These are phyloP conservation scores for Aspergillus tamarii DNA, from an alignment of 2,329 filamentous ascomycete species.

Conservation along the genomic window DNA sequence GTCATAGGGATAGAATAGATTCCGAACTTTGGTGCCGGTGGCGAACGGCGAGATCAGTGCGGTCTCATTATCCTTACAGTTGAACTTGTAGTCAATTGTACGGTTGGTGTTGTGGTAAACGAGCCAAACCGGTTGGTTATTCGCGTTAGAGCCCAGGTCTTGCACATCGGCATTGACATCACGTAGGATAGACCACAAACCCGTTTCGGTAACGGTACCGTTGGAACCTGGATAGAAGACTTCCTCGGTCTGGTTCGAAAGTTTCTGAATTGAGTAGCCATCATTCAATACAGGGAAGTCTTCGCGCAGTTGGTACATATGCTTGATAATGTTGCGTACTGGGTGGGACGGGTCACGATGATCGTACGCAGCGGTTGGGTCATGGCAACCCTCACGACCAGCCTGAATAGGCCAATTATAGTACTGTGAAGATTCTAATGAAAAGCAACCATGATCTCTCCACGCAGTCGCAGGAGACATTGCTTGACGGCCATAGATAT, in stretches of 20 bases:
- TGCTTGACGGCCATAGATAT: conserved; percentile 66
- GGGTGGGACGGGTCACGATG: conserved; percentile 66
- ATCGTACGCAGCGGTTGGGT: conserved; percentile 60
- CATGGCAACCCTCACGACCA: conserved; percentile 58
- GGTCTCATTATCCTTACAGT: conserved; percentile 54
- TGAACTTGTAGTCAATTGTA: conserved; percentile 58
- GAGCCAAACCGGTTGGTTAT: conserved; percentile 52
- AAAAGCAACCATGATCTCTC: conserved; percentile 68
- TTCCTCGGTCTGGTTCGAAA: conserved; percentile 60
- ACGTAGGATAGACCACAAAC: conserved; percentile 64
- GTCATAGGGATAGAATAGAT: conserved; percentile 66
- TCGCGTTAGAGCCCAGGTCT: conserved; percentile 47
- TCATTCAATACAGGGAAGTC: conserved; percentile 63
- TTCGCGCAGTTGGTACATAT: conserved; percentile 64
- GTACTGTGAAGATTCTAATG: conserved; percentile 60
- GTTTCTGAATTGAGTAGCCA: conserved; percentile 57
- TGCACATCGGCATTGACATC: conserved; percentile 55
- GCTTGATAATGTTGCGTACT: conserved; percentile 63
- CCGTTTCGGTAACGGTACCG: conserved; percentile 57
- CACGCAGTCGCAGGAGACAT: conserved; percentile 66
- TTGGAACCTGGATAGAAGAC: conserved; percentile 57
- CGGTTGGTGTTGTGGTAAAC: conserved; percentile 52
- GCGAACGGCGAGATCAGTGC: conserved; percentile 62
- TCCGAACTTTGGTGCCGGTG: conserved; percentile 59
- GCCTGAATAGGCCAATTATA: conserved; percentile 61